A percentile compares a stretch with the other conserved stretches of the same genome.
These are phyloP conservation scores for Gossypium aridum DNA, from an alignment of 441 rosid genomes.

Conservation along the genomic window DNA sequence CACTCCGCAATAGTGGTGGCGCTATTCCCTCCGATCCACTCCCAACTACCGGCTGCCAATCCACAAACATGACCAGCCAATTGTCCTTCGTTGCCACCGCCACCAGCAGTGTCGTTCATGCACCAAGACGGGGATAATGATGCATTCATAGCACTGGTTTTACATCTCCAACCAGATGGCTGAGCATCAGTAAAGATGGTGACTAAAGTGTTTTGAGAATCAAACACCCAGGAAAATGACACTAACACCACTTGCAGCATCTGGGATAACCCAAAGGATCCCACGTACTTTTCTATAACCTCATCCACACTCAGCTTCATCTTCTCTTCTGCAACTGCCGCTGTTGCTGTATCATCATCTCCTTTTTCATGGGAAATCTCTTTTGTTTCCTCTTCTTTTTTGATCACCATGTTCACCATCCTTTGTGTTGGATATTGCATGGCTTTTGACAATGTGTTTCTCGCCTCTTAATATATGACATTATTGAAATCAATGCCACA, in stretches of 20 bases:
- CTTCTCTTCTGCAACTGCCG: conserved; percentile 15
- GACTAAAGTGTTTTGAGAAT: conserved; percentile 51
- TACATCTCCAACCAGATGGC: conserved; percentile 36
- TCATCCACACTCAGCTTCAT: conserved; percentile 51
- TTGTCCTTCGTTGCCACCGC: conserved; percentile 9
- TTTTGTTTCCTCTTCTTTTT: neutral
- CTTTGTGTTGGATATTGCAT: too few relatives aligned
- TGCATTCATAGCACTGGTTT: neutral
- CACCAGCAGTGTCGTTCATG: neutral
- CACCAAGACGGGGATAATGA: neutral
- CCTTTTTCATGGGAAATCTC: conserved; percentile 2
- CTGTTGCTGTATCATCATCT: neutral
- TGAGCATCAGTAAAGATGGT: conserved; percentile 65
- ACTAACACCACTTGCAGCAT: conserved; percentile 51
- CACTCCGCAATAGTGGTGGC: conserved; percentile 55
- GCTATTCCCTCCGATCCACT: conserved; percentile 44
- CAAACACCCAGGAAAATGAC: conserved; percentile 62
- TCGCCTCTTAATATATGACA: neutral
- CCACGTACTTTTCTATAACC: conserved; percentile 50
- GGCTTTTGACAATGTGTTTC: neutral
- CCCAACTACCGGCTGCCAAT: conserved; percentile 40
- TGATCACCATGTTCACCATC: too few relatives aligned
- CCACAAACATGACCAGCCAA: conserved; percentile 27
- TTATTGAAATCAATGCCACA: too few relatives aligned
- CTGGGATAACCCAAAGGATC: conserved; percentile 55